Percentiles rank a stretch among this genome's conserved stretches.
These are phyloP conservation scores for Magnaporthiopsis poae DNA, from an alignment of 2,329 filamentous ascomycete species.

Conservation along the genomic window DNA sequence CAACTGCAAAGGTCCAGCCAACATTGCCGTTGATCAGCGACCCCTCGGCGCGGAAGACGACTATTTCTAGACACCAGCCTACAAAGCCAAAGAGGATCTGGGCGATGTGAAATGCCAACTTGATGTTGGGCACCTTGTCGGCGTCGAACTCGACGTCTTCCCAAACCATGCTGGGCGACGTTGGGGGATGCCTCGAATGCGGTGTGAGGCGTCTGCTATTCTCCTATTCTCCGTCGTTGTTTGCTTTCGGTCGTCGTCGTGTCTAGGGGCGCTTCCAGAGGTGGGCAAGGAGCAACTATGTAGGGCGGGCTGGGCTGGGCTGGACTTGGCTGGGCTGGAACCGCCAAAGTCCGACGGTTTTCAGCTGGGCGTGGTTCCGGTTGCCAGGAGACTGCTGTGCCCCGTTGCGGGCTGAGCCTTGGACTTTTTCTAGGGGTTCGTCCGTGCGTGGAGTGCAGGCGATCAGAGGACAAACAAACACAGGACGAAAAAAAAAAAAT, in stretches of 20 bases:
- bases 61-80: slow-evolving; percentile 50
- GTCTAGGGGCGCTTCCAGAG: not conserved
- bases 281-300: not conserved
- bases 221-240: not conserved
- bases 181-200: not conserved
- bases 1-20: slow-evolving; percentile 55
- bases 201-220: not conserved
- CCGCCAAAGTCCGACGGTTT: not conserved
- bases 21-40: slow-evolving; percentile 46
- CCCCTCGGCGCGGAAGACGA: slow-evolving; percentile 41
- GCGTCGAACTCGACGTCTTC: slow-evolving; percentile 43
- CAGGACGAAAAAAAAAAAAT: not conserved
- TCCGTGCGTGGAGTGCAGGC: not conserved
- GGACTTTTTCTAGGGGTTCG: not conserved
- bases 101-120: slow-evolving; percentile 46
- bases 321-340: not conserved
- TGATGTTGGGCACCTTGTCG: slow-evolving; percentile 43
- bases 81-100: slow-evolving; percentile 47
- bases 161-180: slow-evolving; percentile 24
- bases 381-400: not conserved
- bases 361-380: not conserved
- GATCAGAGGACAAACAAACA: not conserved
- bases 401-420: not conserved
- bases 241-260: not conserved
- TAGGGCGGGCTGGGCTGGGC: not conserved